Evolutionary conservation across 192 early-diverging fungal genomes (phyloP).

Genomic region (Thamnidium elegans): DNA sequence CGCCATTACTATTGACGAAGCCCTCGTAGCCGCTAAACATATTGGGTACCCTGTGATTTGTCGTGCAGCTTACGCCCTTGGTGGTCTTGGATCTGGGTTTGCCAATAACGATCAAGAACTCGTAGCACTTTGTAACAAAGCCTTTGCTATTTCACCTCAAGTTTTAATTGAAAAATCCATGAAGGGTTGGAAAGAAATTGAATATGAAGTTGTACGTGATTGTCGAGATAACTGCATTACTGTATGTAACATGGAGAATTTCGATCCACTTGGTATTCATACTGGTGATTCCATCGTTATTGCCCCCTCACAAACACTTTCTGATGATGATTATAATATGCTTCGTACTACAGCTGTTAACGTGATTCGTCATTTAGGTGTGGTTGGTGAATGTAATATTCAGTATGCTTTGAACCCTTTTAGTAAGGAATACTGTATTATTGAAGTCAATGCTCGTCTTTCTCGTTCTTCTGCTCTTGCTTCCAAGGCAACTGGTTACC

Average conservation of each 20-base stretch:
- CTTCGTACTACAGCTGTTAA: conserved; percentile 94
- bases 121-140: conserved; percentile 72
- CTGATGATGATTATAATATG: conserved; percentile 99
- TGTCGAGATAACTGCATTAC: conserved; percentile 96
- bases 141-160: conserved; percentile 91
- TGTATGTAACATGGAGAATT: conserved; percentile 99
- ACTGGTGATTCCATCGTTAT: conserved; percentile 99
- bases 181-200: conserved; percentile 99
- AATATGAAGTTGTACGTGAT: conserved; percentile 98
- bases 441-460: conserved; percentile 97
- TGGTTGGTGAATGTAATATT: conserved; percentile 99
- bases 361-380: conserved; percentile 95
- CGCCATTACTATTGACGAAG: conserved; percentile 81
- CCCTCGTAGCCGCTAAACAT: conserved; percentile 73
- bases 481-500: conserved; percentile 97
- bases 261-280: conserved; percentile 98
- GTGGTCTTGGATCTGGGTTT: conserved; percentile 97
- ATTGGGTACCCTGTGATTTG: conserved; percentile 97
- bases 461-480: conserved; percentile 89
- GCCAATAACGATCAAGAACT: conserved; percentile 87
- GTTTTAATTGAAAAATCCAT: conserved; percentile 93
- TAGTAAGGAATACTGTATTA: conserved; percentile 94
- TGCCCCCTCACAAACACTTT: conserved; percentile 95
- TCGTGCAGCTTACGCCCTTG: conserved; percentile 94
- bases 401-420: conserved; percentile 97